Percentiles rank a stretch among this genome's conserved stretches.
Evolutionary conservation across 1,139 yeast genomes (phyloP).

Genomic region (Suhomyces bolitotheri): DNA sequence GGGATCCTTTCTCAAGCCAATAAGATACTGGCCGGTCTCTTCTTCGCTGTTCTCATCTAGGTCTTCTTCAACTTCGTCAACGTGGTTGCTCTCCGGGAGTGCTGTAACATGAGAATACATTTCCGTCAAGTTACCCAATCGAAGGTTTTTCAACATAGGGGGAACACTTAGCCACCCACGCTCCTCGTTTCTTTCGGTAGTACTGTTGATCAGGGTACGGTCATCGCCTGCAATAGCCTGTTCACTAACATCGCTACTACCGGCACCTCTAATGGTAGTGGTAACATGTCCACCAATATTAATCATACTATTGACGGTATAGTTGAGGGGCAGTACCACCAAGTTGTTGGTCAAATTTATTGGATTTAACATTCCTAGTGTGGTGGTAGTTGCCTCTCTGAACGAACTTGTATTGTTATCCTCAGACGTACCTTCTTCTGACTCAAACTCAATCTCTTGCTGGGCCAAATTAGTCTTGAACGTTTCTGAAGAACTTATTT

Average conservation of each 20-base stretch:
- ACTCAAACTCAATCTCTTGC: slow-evolving; percentile 8
- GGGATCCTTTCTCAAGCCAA: slow-evolving; percentile 25
- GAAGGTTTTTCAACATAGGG: slow-evolving; percentile 19
- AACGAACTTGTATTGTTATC: slow-evolving; percentile 4
- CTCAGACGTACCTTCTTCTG: slow-evolving; percentile 2
- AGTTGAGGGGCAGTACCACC: slow-evolving; percentile 42
- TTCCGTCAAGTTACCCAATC: slow-evolving; percentile 1
- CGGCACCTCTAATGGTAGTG: slow-evolving; percentile 5
- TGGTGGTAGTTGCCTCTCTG: slow-evolving; percentile 14
- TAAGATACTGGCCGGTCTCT: slow-evolving; percentile 26
- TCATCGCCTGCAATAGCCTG: slow-evolving; percentile 9
- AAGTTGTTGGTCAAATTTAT: slow-evolving; percentile 37
- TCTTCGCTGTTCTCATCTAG: too few species aligned
- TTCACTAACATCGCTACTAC: too few species aligned
- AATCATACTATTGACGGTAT: slow-evolving; percentile 38
- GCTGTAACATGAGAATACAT: not conserved
- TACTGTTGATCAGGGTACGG: not conserved
- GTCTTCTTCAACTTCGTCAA: slow-evolving; percentile 21
- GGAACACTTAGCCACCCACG: slow-evolving; percentile 30
- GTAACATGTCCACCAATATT: slow-evolving; percentile 14
- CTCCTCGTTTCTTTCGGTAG: not conserved
- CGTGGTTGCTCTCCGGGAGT: slow-evolving; percentile 1
- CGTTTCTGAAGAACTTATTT: slow-evolving; percentile 19
- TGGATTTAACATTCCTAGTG: slow-evolving; percentile 37
- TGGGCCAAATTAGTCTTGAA: slow-evolving; percentile 17